Evolutionary conservation across 1,139 yeast species (phyloP), one percentile per base, ranked within the genome.

Genomic region (Taphrina flavorubra): DNA sequence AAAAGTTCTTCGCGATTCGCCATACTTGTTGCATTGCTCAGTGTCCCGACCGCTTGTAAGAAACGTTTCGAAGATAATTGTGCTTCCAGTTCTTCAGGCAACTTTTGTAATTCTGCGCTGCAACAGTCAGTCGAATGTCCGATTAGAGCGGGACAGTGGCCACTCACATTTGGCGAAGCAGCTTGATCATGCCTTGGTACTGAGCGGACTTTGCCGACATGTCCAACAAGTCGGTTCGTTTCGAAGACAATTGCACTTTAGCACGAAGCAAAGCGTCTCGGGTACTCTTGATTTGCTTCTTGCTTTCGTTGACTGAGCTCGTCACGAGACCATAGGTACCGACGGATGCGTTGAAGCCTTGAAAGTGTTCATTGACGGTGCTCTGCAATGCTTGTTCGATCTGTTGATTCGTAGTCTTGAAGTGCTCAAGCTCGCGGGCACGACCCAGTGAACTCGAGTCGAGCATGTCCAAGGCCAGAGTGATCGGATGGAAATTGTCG

Each of bases 381-480:
- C 80, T 79, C 71, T 88, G 84, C 63, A 92, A 80, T 20, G 87
- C 85, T 40, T 77, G 77, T 40, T 86, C 85, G 14, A 92, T 86
- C 71, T 84, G 80, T 16, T 80, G 80, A 70, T 85, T 83, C 68
- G 87, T 75, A 68, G 81, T 81, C 60, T 81, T 78, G 73, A 89
- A 89, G 65, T 87, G 89, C 0, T 81, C 81, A 69, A 83, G 82
- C 72, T 87, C 84, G 74, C 88, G 88, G 0, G 96, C 96, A 75
- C 89, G 79, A 0, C 98, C 98, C 42, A 92, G 96, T 0, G 97
- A 89, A 1, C 96, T 87, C 73, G 87, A 88, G 77, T 92, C 97
- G 73, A 91, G 81, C 70, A 92, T 81, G 0, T 94, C 86, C 59
- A 92, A 81, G 0, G 97, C 97, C 69, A 88, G 81, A 74, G 91